Percentiles rank a stretch among this genome's conserved stretches.
phyloP scores from a whole-genome alignment of 345 rosid genomes.

The Linum tenue region DNA sequence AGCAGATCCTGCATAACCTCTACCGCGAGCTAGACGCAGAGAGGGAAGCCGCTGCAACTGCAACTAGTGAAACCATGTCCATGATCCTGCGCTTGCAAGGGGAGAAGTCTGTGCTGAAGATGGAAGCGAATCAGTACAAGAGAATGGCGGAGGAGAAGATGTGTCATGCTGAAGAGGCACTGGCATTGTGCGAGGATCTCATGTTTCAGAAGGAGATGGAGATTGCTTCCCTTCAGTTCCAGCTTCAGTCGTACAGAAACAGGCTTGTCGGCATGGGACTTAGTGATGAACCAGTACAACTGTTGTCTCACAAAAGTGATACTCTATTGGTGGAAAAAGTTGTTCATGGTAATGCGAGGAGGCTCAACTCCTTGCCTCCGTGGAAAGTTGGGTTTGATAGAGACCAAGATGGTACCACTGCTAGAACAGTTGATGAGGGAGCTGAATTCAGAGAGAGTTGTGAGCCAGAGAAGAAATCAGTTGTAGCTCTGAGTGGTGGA shows the following conservation, averaged over 20 bases:
- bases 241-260: slow-evolving; percentile 65
- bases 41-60: slow-evolving; percentile 69
- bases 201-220: slow-evolving; percentile 77
- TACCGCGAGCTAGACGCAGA: slow-evolving; percentile 63
- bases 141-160: slow-evolving; percentile 80
- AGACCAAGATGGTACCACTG: slow-evolving; percentile 11
- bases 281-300: slow-evolving; percentile 50
- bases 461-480: slow-evolving; percentile 27
- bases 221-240: slow-evolving; percentile 74
- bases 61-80: slow-evolving; percentile 72
- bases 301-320: slow-evolving; percentile 28
- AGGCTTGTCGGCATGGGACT: slow-evolving; percentile 64
- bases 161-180: slow-evolving; percentile 67
- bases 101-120: slow-evolving; percentile 59
- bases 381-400: slow-evolving; percentile 13
- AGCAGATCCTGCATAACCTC: slow-evolving; percentile 70
- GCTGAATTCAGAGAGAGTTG: slow-evolving; percentile 20
- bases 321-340: slow-evolving; percentile 19
- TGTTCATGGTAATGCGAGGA: slow-evolving; percentile 13
- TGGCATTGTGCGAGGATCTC: slow-evolving; percentile 60
- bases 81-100: slow-evolving; percentile 85
- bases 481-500: slow-evolving; percentile 13
- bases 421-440: slow-evolving; percentile 12
- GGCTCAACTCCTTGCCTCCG: slow-evolving; percentile 35
- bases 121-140: slow-evolving; percentile 89